Percentiles rank a stretch among this genome's conserved stretches.
Evolutionary conservation across 1,284 basidiomycete genomes (phyloP).

Genomic region (Melampsora americana): DNA sequence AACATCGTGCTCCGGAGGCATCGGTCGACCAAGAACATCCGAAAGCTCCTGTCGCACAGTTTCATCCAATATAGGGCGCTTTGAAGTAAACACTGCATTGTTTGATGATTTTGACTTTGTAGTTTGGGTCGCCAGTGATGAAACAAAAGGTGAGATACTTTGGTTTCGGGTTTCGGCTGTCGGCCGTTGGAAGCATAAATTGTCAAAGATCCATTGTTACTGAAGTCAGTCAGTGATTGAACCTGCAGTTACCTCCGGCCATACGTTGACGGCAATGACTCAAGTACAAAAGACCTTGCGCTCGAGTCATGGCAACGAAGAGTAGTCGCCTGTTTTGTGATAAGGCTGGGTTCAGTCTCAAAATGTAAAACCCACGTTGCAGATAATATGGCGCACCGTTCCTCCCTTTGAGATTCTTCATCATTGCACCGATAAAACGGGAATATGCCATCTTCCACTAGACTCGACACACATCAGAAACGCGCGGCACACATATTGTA

Average conservation of each 20-base stretch:
- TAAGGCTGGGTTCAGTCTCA: background rate
- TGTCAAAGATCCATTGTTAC: background rate
- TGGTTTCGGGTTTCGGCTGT: slow-evolving; percentile 25
- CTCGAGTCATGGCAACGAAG: slow-evolving; percentile 86
- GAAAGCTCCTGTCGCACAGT: slow-evolving; percentile 24
- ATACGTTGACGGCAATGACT: slow-evolving; percentile 54
- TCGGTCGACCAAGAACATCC: slow-evolving; percentile 19
- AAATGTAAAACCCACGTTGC: background rate
- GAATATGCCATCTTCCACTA: slow-evolving; percentile 73
- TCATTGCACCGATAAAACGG: slow-evolving; percentile 68
- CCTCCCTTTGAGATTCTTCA: slow-evolving; percentile 71
- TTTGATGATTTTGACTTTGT: background rate
- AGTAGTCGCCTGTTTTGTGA: slow-evolving; percentile 64
- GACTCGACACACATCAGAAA: slow-evolving; percentile 13
- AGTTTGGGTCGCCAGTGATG: background rate
- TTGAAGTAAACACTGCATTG: background rate
- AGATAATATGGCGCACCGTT: slow-evolving; percentile 61
- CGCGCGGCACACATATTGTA: slow-evolving; percentile 46
- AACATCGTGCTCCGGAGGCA: slow-evolving; percentile 6
- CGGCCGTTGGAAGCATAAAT: background rate
- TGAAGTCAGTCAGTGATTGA: background rate
- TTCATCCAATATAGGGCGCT: slow-evolving; percentile 5
- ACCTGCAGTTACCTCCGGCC: slow-evolving; percentile 47
- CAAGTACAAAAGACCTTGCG: slow-evolving; percentile 71
- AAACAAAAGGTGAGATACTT: slow-evolving; percentile 21